Conservation (phyloP, 1,284 basidiomycete genomes). For the Mycocalia duriaeana region DNA sequence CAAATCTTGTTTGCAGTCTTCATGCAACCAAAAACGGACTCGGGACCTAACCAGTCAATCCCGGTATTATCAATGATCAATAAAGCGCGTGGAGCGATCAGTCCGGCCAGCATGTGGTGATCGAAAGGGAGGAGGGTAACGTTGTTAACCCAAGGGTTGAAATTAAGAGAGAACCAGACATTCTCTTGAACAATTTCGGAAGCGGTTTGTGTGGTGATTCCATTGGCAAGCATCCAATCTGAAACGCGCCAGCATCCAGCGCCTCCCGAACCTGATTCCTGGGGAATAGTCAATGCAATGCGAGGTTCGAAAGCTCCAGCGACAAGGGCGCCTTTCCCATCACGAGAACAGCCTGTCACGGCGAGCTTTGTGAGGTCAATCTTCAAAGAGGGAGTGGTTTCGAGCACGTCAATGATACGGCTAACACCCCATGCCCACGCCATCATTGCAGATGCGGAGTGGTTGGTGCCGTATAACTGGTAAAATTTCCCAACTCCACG, state of each 20-base stretch:
- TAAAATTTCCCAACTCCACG: conserved; percentile 52
- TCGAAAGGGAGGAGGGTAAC: conserved; percentile 43
- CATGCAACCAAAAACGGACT: conserved; percentile 43
- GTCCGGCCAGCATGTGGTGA: conserved; percentile 45
- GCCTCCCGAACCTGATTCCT: conserved; percentile 54
- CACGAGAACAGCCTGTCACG: conserved; percentile 52
- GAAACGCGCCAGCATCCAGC: conserved; percentile 54
- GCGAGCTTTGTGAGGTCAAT: conserved; percentile 44
- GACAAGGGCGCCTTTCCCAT: conserved; percentile 52
- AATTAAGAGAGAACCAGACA: conserved; percentile 48
- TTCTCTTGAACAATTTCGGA: conserved; percentile 50
- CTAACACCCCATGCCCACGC: conserved; percentile 55
- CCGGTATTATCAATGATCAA: conserved; percentile 48
- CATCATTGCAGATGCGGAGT: conserved; percentile 45
- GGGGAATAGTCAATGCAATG: conserved; percentile 50
- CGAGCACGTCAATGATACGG: conserved; percentile 51
- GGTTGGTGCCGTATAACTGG: conserved; percentile 40
- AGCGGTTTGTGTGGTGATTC: conserved; percentile 39
- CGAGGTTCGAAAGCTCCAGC: conserved; percentile 50
- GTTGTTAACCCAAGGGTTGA: conserved; percentile 39
- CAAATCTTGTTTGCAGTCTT: conserved; percentile 43
- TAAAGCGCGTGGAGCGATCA: conserved; percentile 48
- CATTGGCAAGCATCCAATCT: conserved; percentile 31
- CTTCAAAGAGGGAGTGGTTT: conserved; percentile 34
- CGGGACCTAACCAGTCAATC: conserved; percentile 45